Conservation (phyloP, 805 yeast species). For the Diddensiella santjacobensis region DNA sequence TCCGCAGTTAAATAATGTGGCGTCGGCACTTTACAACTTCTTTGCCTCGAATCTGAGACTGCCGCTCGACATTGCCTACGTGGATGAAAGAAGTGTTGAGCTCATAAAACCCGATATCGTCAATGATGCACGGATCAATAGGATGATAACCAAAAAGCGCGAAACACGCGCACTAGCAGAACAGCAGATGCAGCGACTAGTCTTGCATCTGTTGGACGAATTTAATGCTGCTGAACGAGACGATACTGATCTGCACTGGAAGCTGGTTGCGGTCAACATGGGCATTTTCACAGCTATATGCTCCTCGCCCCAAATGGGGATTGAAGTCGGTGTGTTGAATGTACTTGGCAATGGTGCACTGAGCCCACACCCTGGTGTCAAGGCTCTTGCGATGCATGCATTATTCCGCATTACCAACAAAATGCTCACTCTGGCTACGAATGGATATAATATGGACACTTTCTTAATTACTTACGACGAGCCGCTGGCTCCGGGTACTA, state of each 20-base stretch:
- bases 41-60: conserved; percentile 42
- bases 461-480: conserved; percentile 35
- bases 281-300: conserved; percentile 22
- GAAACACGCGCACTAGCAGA: conserved; percentile 22
- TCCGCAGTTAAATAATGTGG: conserved; percentile 48
- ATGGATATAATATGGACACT: conserved; percentile 44
- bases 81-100: conserved; percentile 13
- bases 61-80: conserved; percentile 37
- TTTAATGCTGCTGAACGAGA: conserved; percentile 1
- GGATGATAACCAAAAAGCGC: conserved; percentile 14
- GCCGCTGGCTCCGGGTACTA: conserved; percentile 38
- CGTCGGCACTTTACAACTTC: conserved; percentile 48
- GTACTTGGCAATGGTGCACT: conserved; percentile 26
- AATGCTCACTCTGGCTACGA: conserved; percentile 42
- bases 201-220: conserved; percentile 10
- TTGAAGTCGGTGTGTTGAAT: conserved; percentile 14
- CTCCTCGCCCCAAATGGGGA: conserved; percentile 24
- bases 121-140: conserved; percentile 14
- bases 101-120: conserved; percentile 23
- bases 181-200: conserved; percentile 14
- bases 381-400: conserved; percentile 58
- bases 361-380: conserved; percentile 58
- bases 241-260: conserved; percentile 25
- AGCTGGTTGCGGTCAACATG: conserved; percentile 18
- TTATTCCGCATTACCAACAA: conserved; percentile 50